Base-by-base conservation (phyloP, 768 basidiomycete species). In the Kwoniella dendrophila region DNA sequence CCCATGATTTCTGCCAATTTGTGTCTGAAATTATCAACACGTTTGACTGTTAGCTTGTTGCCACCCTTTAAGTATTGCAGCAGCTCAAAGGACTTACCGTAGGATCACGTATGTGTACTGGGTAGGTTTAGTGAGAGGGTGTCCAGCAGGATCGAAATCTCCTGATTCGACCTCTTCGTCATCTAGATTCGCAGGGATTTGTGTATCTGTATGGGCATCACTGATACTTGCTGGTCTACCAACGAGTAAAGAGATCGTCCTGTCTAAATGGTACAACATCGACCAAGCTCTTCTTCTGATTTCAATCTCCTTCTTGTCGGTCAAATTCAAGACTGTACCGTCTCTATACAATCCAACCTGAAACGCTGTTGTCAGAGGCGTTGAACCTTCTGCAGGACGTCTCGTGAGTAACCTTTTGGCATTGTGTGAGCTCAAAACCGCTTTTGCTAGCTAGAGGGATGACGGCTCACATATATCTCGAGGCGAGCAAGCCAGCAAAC, bases 311-410 rank as follows among this genome's bases (percentile, higher is more conserved):
- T 72, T 67, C 67, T 78, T 77, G 53, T 79, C 76, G 10, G 67
- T 62, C 4, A 80, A 58, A 47, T 79, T 79, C 5, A 80, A 62
- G 10, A 78, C 70, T 0, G 71, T 76, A 8, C 79, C 79, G 52
- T 80, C 79, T 12, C 79, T 67, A 49, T 80, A 80, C 10, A 80
- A 63, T 52, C 79, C 79, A 1, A 78, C 70, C 61, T 80, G 79
- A 55, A 79, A 77, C 2, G 78, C 78, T n/a, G 77, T 77, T 1
- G 78, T 80, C 1, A 80, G 66, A 2, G 79, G 79, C 1, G 78
- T 80, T 7, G 77, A 79, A 0, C 79, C 79, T 60, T 80, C 79
- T 0, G 79, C 79, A 2, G 79, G 78, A 30, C 79, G 73, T 16
- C 78, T 70, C 5, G 77, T 77, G 24, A 80, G 71, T 6, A 80